Conservation (phyloP, 225 moss, liverwort and hornwort genomes). For the Polytrichum formosum region DNA sequence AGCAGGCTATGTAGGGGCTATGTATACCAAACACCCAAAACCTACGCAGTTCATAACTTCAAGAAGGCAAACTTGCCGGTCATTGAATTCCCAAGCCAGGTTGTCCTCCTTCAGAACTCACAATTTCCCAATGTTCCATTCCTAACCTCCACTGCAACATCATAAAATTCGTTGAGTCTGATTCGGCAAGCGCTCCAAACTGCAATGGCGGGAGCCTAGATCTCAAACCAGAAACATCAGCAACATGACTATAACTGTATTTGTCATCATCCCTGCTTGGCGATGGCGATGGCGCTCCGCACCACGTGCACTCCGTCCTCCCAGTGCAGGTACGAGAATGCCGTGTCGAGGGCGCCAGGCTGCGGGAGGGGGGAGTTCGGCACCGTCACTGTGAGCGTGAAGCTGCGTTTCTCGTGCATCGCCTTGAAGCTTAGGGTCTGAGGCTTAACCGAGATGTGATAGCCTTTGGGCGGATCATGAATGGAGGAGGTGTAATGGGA, state of each 20-base stretch:
- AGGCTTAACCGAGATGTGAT: conserved; percentile 5
- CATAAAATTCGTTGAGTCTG: no score
- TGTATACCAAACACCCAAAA: no score
- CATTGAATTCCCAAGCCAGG: no score
- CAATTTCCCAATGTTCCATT: no score
- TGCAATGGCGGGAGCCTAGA: no score
- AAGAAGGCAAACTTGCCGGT: no score
- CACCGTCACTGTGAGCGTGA: conserved; percentile 17
- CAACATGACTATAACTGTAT: no score
- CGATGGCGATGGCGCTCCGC: conserved; percentile 21
- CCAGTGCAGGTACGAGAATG: conserved; percentile 10
- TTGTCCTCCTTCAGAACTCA: no score
- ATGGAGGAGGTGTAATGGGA: neutral
- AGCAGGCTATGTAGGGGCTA: no score
- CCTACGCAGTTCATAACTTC: no score
- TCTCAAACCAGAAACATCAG: neutral
- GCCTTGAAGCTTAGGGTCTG: conserved; percentile 23
- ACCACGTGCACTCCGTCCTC: conserved; percentile 3
- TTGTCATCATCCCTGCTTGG: neutral
- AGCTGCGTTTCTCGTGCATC: conserved; percentile 2
- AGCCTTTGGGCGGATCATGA: neutral
- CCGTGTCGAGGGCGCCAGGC: neutral
- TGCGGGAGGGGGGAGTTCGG: neutral
- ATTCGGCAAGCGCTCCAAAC: no score
- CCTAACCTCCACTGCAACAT: no score